These are phyloP conservation scores for Seminavis robusta DNA, from an alignment of 108 stramenopile genomes.

Conservation along the genomic window DNA sequence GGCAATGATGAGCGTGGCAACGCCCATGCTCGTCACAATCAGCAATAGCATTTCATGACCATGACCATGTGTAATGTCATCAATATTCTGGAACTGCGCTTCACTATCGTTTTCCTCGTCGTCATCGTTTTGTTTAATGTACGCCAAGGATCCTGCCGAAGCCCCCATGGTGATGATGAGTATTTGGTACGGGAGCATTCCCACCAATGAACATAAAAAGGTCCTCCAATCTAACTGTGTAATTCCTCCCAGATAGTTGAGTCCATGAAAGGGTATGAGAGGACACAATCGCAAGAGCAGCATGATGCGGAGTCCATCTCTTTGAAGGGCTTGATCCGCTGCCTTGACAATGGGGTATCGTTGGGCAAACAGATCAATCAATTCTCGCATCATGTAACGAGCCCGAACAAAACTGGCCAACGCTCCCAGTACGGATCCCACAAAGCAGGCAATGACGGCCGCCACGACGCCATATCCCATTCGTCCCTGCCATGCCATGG, in stretches of 20 bases:
- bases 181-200: constrained; percentile 26
- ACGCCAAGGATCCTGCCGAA: too few relatives aligned
- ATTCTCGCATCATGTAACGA: constrained; percentile 62
- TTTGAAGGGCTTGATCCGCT: constrained; percentile 46
- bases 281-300: constrained; percentile 53
- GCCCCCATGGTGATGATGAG: too few relatives aligned
- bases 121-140: too few relatives aligned
- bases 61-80: constrained; percentile 10
- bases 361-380: constrained; percentile 39
- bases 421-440: constrained; percentile 52
- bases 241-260: constrained; percentile 52
- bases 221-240: constrained; percentile 18
- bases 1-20: too few relatives aligned
- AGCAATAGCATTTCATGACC: too few relatives aligned
- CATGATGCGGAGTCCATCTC: constrained; percentile 71
- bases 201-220: constrained; percentile 16
- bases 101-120: constrained; percentile 3
- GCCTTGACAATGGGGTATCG: constrained; percentile 58
- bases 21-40: too few relatives aligned
- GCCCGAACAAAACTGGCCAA: constrained; percentile 56
- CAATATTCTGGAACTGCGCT: neutral
- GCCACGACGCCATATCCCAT: constrained; percentile 51
- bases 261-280: constrained; percentile 59
- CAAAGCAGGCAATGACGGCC: constrained; percentile 46
- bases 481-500: constrained; percentile 42